Conservation (phyloP, 2,329 filamentous ascomycete genomes). For the Stromatinia cepivora region DNA sequence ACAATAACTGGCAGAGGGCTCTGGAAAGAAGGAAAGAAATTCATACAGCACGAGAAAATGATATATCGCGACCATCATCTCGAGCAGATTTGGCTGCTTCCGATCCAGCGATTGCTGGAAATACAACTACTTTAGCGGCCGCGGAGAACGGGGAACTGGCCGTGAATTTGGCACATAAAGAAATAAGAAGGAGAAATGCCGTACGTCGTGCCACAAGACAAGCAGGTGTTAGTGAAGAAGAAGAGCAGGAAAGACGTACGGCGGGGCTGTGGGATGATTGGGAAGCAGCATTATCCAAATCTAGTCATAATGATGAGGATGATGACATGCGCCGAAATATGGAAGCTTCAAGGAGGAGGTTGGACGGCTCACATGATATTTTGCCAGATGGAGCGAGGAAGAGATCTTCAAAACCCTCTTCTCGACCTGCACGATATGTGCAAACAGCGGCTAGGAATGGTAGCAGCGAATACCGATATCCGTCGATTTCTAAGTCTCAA, state of each 20-base stretch:
- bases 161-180: conserved; percentile 71
- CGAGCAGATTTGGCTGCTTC: conserved; percentile 45
- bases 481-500: conserved; percentile 54
- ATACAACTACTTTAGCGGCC: conserved; percentile 64
- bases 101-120: conserved; percentile 62
- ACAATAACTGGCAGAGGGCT: conserved; percentile 64
- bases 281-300: conserved; percentile 47
- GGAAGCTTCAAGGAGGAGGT: conserved; percentile 49
- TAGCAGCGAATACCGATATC: conserved; percentile 53
- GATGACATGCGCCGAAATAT: conserved; percentile 53
- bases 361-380: conserved; percentile 40
- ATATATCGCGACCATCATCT: conserved; percentile 23
- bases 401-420: conserved; percentile 33
- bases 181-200: conserved; percentile 67
- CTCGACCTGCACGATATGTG: conserved; percentile 32
- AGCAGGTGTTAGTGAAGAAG: conserved; percentile 56
- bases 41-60: conserved; percentile 21
- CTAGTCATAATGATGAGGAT: conserved; percentile 38
- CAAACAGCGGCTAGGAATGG: conserved; percentile 28
- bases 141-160: conserved; percentile 73
- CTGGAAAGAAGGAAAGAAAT: conserved; percentile 45
- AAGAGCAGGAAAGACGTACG: conserved; percentile 56
- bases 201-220: conserved; percentile 57
- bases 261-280: conserved; percentile 55
- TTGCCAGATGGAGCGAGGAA: conserved; percentile 32